phyloP scores from a whole-genome alignment of 805 yeast species.

The Candida nanaspora region DNA sequence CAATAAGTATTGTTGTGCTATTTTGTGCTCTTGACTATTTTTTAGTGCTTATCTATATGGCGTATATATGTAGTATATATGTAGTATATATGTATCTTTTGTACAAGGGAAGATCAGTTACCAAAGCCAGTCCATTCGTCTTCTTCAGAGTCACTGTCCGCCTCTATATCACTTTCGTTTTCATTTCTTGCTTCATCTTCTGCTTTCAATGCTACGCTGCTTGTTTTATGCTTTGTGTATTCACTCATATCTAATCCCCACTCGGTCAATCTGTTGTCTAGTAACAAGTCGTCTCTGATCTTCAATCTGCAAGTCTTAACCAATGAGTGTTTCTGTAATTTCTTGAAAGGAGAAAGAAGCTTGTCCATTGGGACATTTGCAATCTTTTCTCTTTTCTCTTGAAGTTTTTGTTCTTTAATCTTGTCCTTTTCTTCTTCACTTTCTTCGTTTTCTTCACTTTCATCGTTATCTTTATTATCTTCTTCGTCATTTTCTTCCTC shows the following conservation, averaged over 20 bases:
- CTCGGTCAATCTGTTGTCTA: constrained; percentile 51
- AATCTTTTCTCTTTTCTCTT: constrained; percentile 25
- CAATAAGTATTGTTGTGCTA: too few species aligned
- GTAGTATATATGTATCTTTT: too few species aligned
- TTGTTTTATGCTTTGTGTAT: constrained; percentile 9
- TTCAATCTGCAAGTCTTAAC: constrained; percentile 61
- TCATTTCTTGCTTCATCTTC: constrained; percentile 20
- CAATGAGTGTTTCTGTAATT: constrained; percentile 38
- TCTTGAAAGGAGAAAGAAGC: constrained; percentile 55
- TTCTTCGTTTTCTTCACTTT: constrained; percentile 10
- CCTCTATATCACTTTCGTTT: constrained; percentile 19
- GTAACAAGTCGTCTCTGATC: constrained; percentile 57
- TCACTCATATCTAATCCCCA: constrained; percentile 47
- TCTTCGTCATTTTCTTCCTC: constrained; percentile 41
- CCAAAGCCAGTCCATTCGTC: constrained; percentile 27
- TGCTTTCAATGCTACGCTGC: too few species aligned
- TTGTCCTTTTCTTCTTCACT: constrained; percentile 12
- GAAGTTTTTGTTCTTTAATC: constrained; percentile 10
- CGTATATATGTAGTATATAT: too few species aligned
- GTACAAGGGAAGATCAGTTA: constrained; percentile 1
- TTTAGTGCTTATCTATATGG: too few species aligned
- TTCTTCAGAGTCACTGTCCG: constrained; percentile 9
- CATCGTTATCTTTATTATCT: constrained; percentile 23
- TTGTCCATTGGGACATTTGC: constrained; percentile 42
- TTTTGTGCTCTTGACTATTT: too few species aligned